phyloP scores from a whole-genome alignment of 2,329 filamentous ascomycete genomes.

The Cladosporium halotolerans region DNA sequence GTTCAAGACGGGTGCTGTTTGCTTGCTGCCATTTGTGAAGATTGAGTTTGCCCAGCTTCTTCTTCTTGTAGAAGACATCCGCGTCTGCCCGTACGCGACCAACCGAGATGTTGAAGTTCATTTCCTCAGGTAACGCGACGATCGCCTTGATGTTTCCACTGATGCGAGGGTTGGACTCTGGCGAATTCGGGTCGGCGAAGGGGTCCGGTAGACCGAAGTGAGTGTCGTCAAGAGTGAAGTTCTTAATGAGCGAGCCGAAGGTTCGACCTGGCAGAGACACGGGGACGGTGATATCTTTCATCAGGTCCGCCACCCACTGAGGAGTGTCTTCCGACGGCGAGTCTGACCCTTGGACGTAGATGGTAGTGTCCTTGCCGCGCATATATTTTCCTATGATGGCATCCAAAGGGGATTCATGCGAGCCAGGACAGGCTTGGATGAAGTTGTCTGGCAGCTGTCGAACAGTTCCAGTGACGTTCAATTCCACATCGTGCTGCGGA shows the following conservation, averaged over 20 bases:
- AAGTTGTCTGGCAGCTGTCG: conserved; percentile 67
- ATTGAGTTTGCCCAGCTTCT: conserved; percentile 75
- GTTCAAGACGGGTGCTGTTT: conserved; percentile 65
- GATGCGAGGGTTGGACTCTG: conserved; percentile 68
- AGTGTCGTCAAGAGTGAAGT: conserved; percentile 79
- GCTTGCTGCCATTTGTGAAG: conserved; percentile 77
- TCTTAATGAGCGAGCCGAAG: conserved; percentile 76
- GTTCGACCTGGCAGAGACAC: conserved; percentile 76
- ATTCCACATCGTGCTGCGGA: conserved; percentile 60
- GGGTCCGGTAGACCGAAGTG: conserved; percentile 81
- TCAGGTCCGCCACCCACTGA: conserved; percentile 71
- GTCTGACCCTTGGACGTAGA: conserved; percentile 77
- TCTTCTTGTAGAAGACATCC: conserved; percentile 70
- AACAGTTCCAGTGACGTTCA: conserved; percentile 67
- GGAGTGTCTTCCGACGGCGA: conserved; percentile 63
- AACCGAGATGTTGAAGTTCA: conserved; percentile 80
- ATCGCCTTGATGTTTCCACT: conserved; percentile 78
- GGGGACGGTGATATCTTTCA: conserved; percentile 76
- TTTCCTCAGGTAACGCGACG: conserved; percentile 71
- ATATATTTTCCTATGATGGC: conserved; percentile 74
- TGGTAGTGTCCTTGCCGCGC: conserved; percentile 66
- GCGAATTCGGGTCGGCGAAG: conserved; percentile 66
- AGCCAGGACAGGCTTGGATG: conserved; percentile 66
- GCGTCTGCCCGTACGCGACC: conserved; percentile 68
- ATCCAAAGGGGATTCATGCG: conserved; percentile 76